Evolutionary conservation across 2,329 filamentous ascomycete species (phyloP), one percentile per base, ranked within the genome.

Genomic region (Ophiostoma sp.): DNA sequence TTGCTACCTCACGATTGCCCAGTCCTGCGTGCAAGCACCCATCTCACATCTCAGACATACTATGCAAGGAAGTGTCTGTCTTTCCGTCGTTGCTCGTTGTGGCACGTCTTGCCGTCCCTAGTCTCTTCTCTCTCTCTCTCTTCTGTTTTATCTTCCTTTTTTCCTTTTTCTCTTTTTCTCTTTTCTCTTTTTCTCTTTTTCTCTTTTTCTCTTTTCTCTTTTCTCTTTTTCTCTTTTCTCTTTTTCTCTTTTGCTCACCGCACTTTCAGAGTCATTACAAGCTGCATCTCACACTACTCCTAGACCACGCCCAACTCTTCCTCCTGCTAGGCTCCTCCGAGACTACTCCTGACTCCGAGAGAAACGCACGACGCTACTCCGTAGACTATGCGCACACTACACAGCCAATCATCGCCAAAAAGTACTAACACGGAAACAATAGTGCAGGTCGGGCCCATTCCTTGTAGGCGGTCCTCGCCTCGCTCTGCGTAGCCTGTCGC

Each of bases 161-260:
- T 40, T 5, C 38, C 55, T 62, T 40, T 41, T 62, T 41, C 36
- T 18, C 36, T 36, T 62, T 62, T 40, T n/a, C n/a, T n/a, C n/a
- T n/a, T n/a, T 60, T 40, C 9, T 60, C 55, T 62, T 40, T 41
- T 62, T 41, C 36, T 18, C 36, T 36, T 62, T 62, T 27, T 27
- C 27, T 27, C 27, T 27, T 27, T 27, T 2, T 27, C 27, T 2
- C 27, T 27, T 2, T 27, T 1, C 27, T 27, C 1, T 27, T 27
- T 27, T 27, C 1, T 27, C 27, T 27, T 27, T 2, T 2, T 27
- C n/a, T 55, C n/a, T 40, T 40, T 60, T 40, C 9, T 60, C 55
- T 62, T 40, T 41, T 62, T 41, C 36, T 18, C 36, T 36, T 62
- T 62, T 40, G 58, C 58, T 62, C 58, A 62, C 58, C 58, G 58